A percentile compares a stretch with the other conserved stretches of the same genome.
Evolutionary conservation across 345 rosid species (phyloP).

Genomic region (Euclidium syriacum): DNA sequence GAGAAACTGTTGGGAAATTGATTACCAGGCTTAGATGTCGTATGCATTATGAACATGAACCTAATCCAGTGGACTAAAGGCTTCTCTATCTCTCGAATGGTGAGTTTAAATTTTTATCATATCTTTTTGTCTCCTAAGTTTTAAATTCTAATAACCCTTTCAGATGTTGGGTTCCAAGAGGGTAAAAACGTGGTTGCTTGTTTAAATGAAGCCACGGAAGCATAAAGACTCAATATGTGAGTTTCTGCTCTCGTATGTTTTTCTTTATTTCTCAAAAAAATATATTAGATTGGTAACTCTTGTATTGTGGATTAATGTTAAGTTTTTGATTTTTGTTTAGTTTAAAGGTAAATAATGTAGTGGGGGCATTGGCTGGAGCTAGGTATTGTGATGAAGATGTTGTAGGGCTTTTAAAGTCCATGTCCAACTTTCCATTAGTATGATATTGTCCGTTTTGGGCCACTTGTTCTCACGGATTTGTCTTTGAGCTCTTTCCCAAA

Average conservation of each 20-base stretch:
- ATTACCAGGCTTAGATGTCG: too few relatives aligned
- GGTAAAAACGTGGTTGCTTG: slow-evolving; percentile 78
- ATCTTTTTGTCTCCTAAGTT: neutral
- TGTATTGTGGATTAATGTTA: too few relatives aligned
- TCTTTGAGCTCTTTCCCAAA: too few relatives aligned
- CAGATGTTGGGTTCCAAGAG: slow-evolving; percentile 41
- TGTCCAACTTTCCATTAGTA: too few relatives aligned
- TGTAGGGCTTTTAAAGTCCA: too few relatives aligned
- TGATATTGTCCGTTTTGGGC: too few relatives aligned
- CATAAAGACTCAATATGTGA: slow-evolving; percentile 57
- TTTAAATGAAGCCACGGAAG: slow-evolving; percentile 75
- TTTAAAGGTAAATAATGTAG: slow-evolving; percentile 73
- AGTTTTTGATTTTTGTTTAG: too few relatives aligned
- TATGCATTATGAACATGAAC: too few relatives aligned
- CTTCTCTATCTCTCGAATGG: slow-evolving; percentile 83
- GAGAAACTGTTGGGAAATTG: too few relatives aligned
- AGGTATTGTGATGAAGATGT: slow-evolving; percentile 78
- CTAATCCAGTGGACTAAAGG: slow-evolving; percentile 87
- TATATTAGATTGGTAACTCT: too few relatives aligned
- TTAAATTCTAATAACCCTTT: neutral
- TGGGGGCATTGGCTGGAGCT: slow-evolving; percentile 81
- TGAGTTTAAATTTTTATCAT: slow-evolving; percentile 10
- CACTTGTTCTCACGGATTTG: too few relatives aligned
- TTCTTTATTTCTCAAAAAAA: too few relatives aligned
- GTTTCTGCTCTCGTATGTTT: slow-evolving; percentile 87